phyloP scores from a whole-genome alignment of 768 basidiomycete species.

The Suillus alpinus region DNA sequence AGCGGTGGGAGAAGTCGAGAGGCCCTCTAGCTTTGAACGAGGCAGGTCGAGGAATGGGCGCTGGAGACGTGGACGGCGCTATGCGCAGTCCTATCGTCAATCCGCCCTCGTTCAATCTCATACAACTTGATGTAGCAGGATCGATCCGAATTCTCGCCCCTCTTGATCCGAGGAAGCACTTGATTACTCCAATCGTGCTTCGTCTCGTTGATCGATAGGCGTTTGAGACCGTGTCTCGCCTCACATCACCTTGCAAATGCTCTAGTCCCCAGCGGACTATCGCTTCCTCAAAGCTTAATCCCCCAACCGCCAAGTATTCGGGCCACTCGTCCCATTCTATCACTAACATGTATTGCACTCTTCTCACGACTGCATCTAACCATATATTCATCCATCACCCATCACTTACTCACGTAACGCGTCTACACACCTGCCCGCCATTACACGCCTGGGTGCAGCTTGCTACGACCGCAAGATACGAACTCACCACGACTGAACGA shows the following conservation, averaged over 20 bases:
- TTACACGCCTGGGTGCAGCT: conserved; percentile 19
- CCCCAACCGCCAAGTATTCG: conserved; percentile 19
- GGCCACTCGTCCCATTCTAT: conserved; percentile 16
- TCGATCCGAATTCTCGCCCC: conserved; percentile 26
- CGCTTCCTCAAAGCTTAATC: conserved; percentile 21
- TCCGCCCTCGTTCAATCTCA: conserved; percentile 22
- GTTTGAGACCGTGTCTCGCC: conserved; percentile 28
- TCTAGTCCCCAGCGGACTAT: conserved; percentile 28
- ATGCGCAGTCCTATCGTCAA: conserved; percentile 25
- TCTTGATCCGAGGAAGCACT: conserved; percentile 33
- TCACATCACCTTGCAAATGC: conserved; percentile 17
- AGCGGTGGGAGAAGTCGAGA: conserved; percentile 19
- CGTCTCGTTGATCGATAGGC: conserved; percentile 47
- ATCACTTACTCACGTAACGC: conserved; percentile 14
- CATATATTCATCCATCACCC: conserved; percentile 22
- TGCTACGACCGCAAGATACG: conserved; percentile 31
- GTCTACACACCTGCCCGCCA: conserved; percentile 14
- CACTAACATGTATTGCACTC: conserved; percentile 20
- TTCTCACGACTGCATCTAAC: conserved; percentile 20
- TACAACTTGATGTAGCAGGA: conserved; percentile 39
- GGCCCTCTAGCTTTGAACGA: conserved; percentile 13
- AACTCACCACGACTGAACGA: conserved; percentile 30
- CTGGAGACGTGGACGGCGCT: conserved; percentile 35
- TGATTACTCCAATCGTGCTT: conserved; percentile 27
- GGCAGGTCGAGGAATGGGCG: conserved; percentile 26